These are phyloP conservation scores for Apiotrichum veenhuisii DNA, from an alignment of 1,284 basidiomycete genomes.

Conservation along the genomic window DNA sequence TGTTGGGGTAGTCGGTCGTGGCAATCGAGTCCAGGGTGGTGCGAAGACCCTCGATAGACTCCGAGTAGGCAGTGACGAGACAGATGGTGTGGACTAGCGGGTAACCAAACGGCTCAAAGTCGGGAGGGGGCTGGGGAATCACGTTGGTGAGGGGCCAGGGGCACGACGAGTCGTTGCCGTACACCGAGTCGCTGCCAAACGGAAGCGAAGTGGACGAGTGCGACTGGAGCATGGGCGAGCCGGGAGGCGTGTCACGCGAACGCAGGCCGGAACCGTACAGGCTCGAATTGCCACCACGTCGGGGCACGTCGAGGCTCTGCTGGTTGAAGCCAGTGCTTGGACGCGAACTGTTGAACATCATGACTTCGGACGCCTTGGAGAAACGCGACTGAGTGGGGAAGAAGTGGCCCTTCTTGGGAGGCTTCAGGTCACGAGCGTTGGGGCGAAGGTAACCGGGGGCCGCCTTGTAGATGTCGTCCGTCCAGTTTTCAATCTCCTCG, in stretches of 20 bases:
- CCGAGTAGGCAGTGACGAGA: slow-evolving; percentile 97
- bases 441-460: slow-evolving; percentile 89
- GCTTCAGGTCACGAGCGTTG: slow-evolving; percentile 50
- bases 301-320: slow-evolving; percentile 20
- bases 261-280: slow-evolving; percentile 42
- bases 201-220: slow-evolving; percentile 76
- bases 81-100: slow-evolving; percentile 91
- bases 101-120: slow-evolving; percentile 94
- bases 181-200: slow-evolving; percentile 46
- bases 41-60: slow-evolving; percentile 91
- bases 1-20: slow-evolving; percentile 98
- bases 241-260: slow-evolving; percentile 61
- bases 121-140: slow-evolving; percentile 84
- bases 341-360: slow-evolving; percentile 61
- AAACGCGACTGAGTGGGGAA: slow-evolving; percentile 81
- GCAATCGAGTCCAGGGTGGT: slow-evolving; percentile 97
- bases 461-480: slow-evolving; percentile 90
- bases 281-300: slow-evolving; percentile 38
- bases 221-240: slow-evolving; percentile 69
- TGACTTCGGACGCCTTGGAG: slow-evolving; percentile 62
- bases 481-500: slow-evolving; percentile 92
- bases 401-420: slow-evolving; percentile 53
- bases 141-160: slow-evolving; percentile 86
- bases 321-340: slow-evolving; percentile 69
- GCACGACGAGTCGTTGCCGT: slow-evolving; percentile 52